phyloP scores from a whole-genome alignment of 2,329 filamentous ascomycete genomes.

The Penicillium sp. region DNA sequence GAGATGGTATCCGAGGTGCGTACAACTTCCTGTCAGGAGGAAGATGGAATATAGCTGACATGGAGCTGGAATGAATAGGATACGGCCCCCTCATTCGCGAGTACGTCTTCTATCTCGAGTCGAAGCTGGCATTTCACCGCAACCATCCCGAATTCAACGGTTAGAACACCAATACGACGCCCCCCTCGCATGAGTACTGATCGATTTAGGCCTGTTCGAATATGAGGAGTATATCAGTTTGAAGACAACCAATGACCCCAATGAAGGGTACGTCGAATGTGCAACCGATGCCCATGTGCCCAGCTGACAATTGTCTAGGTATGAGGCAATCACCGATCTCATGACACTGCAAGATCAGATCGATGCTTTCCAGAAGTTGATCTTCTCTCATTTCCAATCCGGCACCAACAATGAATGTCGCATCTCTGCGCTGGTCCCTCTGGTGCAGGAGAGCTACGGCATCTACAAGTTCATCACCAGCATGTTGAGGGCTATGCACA shows the following conservation, averaged over 20 bases:
- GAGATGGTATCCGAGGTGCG: constrained; percentile 77
- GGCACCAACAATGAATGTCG: constrained; percentile 92
- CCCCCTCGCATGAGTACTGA: too few species aligned
- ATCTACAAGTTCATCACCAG: constrained; percentile 99
- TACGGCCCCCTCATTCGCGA: constrained; percentile 90
- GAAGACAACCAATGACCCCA: constrained; percentile 96
- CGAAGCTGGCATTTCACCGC: constrained; percentile 92
- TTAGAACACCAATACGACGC: too few species aligned
- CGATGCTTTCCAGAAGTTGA: constrained; percentile 94
- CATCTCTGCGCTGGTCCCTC: constrained; percentile 82
- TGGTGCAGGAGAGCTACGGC: constrained; percentile 96
- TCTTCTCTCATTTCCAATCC: constrained; percentile 90
- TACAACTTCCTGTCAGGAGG: too few species aligned
- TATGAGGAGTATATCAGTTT: constrained; percentile 98
- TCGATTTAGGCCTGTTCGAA: constrained; percentile 71
- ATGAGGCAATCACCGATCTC: constrained; percentile 90
- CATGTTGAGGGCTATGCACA: constrained; percentile 98
- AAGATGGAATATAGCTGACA: too few species aligned
- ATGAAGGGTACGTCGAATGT: constrained; percentile 69
- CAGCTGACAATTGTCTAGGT: constrained; percentile 37
- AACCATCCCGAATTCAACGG: constrained; percentile 98
- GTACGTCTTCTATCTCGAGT: constrained; percentile 90
- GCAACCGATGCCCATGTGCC: too few species aligned
- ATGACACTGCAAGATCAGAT: constrained; percentile 98
- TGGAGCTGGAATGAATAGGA: constrained; percentile 36